A percentile compares a stretch with the other conserved stretches of the same genome.
Evolutionary conservation across 306 rosid genomes (phyloP).

Genomic region (Vicia sativa): DNA sequence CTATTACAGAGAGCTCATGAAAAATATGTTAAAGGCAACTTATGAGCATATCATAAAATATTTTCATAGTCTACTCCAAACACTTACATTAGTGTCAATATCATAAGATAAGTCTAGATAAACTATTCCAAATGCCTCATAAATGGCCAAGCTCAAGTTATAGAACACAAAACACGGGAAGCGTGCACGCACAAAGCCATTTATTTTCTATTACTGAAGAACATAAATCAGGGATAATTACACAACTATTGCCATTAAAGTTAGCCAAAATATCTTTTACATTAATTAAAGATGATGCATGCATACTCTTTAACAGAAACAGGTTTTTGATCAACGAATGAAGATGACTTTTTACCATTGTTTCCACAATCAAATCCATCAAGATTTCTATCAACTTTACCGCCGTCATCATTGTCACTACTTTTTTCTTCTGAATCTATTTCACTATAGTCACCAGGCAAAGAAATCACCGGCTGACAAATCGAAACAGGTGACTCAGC

Average conservation of each 20-base stretch:
- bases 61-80: background rate
- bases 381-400: constrained; percentile 24
- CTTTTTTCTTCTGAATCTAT: constrained; percentile 60
- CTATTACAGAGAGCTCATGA: background rate
- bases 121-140: background rate
- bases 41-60: background rate
- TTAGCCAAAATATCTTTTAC: background rate
- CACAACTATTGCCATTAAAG: background rate
- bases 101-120: background rate
- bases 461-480: constrained; percentile 56
- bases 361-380: constrained; percentile 12
- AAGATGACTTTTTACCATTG: too few species aligned
- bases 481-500: constrained; percentile 78
- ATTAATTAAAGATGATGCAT: background rate
- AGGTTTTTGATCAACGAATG: too few species aligned
- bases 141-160: background rate
- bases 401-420: constrained; percentile 30
- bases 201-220: background rate
- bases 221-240: background rate
- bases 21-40: background rate
- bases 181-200: background rate
- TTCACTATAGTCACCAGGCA: constrained; percentile 49
- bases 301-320: background rate
- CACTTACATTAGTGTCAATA: background rate
- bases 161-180: background rate